Evolutionary conservation across 2,329 filamentous ascomycete species (phyloP).

Genomic region (Thermomyces lanuginosus): DNA sequence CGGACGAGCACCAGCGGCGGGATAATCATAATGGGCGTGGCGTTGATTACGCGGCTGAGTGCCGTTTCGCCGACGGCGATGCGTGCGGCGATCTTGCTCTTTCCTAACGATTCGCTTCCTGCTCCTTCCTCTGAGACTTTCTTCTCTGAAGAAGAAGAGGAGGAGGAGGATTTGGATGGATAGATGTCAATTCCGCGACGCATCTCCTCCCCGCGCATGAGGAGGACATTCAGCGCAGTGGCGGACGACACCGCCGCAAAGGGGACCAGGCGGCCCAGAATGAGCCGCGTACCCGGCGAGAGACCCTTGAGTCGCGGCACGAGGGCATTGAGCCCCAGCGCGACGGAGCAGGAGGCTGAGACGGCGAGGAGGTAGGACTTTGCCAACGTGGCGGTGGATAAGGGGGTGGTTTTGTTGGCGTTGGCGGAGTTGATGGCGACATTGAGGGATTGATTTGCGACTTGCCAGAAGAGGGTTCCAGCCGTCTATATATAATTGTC

Average conservation of each 20-base stretch:
- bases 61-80: constrained; percentile 89
- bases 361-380: constrained; percentile 89
- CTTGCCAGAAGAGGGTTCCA: constrained; percentile 85
- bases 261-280: constrained; percentile 76
- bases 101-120: constrained; percentile 58
- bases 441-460: constrained; percentile 93
- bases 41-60: constrained; percentile 77
- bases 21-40: constrained; percentile 92
- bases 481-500: constrained; percentile 39
- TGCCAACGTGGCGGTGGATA: constrained; percentile 62
- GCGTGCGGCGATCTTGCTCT: constrained; percentile 72
- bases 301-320: constrained; percentile 70
- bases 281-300: constrained; percentile 55
- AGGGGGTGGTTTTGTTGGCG: constrained; percentile 88
- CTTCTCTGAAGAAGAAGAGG: constrained; percentile 57
- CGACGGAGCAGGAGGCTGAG: constrained; percentile 81
- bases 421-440: constrained; percentile 97
- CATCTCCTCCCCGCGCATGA: constrained; percentile 97
- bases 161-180: constrained; percentile 56
- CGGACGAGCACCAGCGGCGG: constrained; percentile 73
- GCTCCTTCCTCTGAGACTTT: constrained; percentile 46
- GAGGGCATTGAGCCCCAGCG: constrained; percentile 74
- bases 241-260: constrained; percentile 91
- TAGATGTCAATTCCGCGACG: constrained; percentile 82
- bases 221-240: constrained; percentile 82